Percentiles rank a stretch among this genome's conserved stretches.
These are phyloP conservation scores for Piloderma croceum DNA, from an alignment of 768 basidiomycete genomes.

Conservation along the genomic window DNA sequence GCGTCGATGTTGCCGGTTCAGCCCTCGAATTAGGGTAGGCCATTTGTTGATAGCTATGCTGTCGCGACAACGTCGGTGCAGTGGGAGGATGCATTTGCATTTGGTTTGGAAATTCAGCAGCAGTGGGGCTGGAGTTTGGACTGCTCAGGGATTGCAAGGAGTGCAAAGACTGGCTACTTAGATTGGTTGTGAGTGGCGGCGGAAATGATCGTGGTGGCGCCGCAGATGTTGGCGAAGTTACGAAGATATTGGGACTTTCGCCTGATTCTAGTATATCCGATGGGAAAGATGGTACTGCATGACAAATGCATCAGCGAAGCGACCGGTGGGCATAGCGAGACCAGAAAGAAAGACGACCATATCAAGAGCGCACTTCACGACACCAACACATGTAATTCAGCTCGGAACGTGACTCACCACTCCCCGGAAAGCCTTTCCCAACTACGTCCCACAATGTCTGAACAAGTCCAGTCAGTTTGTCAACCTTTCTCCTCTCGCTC, in stretches of 20 bases:
- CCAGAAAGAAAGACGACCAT: conserved; percentile 2
- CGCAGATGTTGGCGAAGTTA: conserved; percentile 57
- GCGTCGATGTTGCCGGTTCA: conserved; percentile 20
- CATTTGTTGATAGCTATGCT: conserved; percentile 57
- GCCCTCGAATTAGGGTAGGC: conserved; percentile 32
- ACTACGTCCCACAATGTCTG: conserved; percentile 60
- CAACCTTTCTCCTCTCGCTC: conserved; percentile 54
- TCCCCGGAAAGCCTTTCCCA: conserved; percentile 49
- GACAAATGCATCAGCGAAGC: neutral
- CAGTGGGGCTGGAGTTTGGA: conserved; percentile 50
- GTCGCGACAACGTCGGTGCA: conserved; percentile 45
- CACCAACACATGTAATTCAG: conserved; percentile 1
- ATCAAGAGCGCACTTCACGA: conserved; percentile 2
- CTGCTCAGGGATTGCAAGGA: conserved; percentile 42
- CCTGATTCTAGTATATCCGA: conserved; percentile 46
- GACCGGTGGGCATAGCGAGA: neutral
- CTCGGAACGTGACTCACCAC: conserved; percentile 45
- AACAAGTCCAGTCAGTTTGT: conserved; percentile 54
- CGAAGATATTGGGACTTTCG: conserved; percentile 64
- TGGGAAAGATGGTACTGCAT: conserved; percentile 41
- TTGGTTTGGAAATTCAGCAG: conserved; percentile 40
- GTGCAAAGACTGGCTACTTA: conserved; percentile 34
- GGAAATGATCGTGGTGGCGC: conserved; percentile 34
- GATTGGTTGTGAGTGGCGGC: conserved; percentile 29
- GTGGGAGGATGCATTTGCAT: conserved; percentile 32